Percentiles rank a stretch among this genome's conserved stretches.
These are phyloP conservation scores for Zasmidium cellare DNA, from an alignment of 2,329 filamentous ascomycete species.

Conservation along the genomic window DNA sequence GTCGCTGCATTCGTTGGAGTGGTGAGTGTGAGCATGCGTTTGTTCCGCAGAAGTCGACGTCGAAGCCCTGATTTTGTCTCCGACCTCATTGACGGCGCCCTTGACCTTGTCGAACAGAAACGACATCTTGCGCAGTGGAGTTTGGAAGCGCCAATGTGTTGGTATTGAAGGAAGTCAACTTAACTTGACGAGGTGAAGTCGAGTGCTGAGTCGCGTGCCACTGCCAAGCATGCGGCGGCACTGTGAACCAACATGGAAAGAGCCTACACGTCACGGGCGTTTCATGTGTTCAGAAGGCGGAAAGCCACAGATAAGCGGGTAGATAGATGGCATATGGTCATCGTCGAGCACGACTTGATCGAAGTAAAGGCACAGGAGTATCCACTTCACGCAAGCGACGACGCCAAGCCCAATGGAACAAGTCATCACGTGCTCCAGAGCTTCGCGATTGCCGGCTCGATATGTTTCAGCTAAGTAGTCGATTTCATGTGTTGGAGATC, in stretches of 20 bases:
- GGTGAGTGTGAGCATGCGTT: conserved; percentile 50
- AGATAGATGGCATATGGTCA: too few relatives aligned
- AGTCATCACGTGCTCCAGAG: too few relatives aligned
- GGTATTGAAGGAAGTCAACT: not conserved
- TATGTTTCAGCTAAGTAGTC: too few relatives aligned
- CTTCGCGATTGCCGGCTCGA: too few relatives aligned
- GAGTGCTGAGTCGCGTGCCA: not conserved
- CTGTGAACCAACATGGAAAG: not conserved
- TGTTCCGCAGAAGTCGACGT: conserved; percentile 42
- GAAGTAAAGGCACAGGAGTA: too few relatives aligned
- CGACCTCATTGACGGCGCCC: conserved; percentile 51
- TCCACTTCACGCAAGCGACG: too few relatives aligned
- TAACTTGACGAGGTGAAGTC: not conserved
- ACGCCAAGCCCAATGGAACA: too few relatives aligned
- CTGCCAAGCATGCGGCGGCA: not conserved
- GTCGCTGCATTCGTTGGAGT: conserved; percentile 38
- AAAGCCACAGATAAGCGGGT: not conserved
- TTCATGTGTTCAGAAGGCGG: not conserved
- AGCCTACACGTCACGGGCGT: not conserved
- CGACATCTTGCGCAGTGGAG: conserved; percentile 17
- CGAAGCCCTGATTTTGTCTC: conserved; percentile 51
- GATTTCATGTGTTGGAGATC: too few relatives aligned
- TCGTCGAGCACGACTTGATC: too few relatives aligned
- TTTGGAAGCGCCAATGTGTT: not conserved
- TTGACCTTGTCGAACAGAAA: conserved; percentile 58